These are phyloP conservation scores for Nemania sp. DNA, from an alignment of 2,329 filamentous ascomycete species.

Conservation along the genomic window DNA sequence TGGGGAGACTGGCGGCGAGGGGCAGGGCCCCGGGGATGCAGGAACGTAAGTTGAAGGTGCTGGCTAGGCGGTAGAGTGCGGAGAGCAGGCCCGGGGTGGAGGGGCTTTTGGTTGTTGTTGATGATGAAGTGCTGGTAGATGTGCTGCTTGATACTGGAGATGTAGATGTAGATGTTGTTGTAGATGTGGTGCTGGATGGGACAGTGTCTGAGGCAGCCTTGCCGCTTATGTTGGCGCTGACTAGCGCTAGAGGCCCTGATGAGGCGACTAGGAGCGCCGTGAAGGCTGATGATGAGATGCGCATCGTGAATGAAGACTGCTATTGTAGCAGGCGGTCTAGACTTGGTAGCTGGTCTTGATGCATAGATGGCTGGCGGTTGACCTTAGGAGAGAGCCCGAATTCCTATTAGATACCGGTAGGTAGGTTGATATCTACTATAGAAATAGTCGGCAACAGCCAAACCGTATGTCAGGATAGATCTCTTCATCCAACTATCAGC, in stretches of 20 bases:
- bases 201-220: conserved; percentile 20
- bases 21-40: conserved; percentile 32
- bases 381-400: too few relatives aligned
- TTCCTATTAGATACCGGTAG: too few relatives aligned
- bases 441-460: too few relatives aligned
- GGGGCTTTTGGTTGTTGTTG: too few relatives aligned
- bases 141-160: conserved; percentile 7
- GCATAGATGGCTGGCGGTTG: too few relatives aligned
- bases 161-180: conserved; percentile 8
- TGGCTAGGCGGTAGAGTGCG: conserved; percentile 24
- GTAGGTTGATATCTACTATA: too few relatives aligned
- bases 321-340: neutral
- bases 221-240: conserved; percentile 9
- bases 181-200: neutral
- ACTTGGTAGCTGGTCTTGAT: too few relatives aligned
- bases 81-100: conserved; percentile 21
- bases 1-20: conserved; percentile 29
- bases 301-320: conserved; percentile 9
- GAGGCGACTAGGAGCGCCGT: conserved; percentile 19
- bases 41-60: conserved; percentile 24
- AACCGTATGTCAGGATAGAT: too few relatives aligned
- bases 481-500: too few relatives aligned
- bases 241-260: neutral
- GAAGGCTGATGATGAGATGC: conserved; percentile 8
- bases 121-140: too few relatives aligned